Conservation (phyloP, 1,284 basidiomycete genomes). For the Golubevia pallescens region DNA sequence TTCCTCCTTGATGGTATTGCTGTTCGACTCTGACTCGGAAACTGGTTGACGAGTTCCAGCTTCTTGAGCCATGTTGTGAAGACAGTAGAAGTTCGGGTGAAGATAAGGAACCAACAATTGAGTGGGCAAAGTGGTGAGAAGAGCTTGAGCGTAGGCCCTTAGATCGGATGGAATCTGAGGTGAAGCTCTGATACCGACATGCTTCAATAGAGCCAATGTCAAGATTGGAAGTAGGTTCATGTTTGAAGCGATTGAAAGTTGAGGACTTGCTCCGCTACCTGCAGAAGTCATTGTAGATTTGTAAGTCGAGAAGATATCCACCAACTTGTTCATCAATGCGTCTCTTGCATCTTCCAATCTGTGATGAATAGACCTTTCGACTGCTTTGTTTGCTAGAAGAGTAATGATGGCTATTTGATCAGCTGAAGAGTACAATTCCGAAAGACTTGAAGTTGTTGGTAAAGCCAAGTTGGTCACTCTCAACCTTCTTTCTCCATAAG, state of each 20-base stretch:
- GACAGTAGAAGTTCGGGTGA: slow-evolving; percentile 55
- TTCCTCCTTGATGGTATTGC: neutral
- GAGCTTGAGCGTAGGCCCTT: slow-evolving; percentile 57
- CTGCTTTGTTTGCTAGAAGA: slow-evolving; percentile 60
- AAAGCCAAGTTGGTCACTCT: slow-evolving; percentile 60
- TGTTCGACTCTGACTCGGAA: neutral
- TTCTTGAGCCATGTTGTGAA: slow-evolving; percentile 61
- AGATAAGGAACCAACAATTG: slow-evolving; percentile 58
- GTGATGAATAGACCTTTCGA: slow-evolving; percentile 54
- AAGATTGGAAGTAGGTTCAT: slow-evolving; percentile 58
- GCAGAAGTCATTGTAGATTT: slow-evolving; percentile 63
- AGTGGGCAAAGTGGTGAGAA: slow-evolving; percentile 58
- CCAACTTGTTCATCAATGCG: slow-evolving; percentile 57
- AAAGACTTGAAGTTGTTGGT: slow-evolving; percentile 59
- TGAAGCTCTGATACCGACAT: slow-evolving; percentile 51
- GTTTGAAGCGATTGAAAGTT: slow-evolving; percentile 50
- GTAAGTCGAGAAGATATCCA: slow-evolving; percentile 59
- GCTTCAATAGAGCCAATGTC: slow-evolving; percentile 51
- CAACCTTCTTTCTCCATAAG: slow-evolving; percentile 59
- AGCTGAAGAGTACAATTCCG: slow-evolving; percentile 59
- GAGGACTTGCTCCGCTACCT: slow-evolving; percentile 48
- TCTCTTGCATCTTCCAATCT: slow-evolving; percentile 58
- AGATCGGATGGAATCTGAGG: slow-evolving; percentile 57
- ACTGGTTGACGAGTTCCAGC: slow-evolving; percentile 30
- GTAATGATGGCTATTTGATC: slow-evolving; percentile 59